phyloP scores from a whole-genome alignment of 1,139 yeast genomes.

The Diutina ranongensis region DNA sequence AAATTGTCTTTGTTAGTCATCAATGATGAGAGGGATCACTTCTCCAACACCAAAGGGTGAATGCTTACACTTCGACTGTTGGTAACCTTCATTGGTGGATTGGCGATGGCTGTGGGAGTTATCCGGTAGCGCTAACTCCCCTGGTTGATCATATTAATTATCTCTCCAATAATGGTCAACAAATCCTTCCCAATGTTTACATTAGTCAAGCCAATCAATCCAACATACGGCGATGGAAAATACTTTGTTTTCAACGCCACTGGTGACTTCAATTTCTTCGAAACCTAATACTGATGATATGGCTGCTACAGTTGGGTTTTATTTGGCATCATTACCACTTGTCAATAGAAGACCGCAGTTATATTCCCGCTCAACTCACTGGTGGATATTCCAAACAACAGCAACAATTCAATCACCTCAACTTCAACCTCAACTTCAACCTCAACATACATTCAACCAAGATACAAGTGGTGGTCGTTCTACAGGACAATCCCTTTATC shows the following conservation, averaged over 20 bases:
- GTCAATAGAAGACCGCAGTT: slow-evolving; percentile 1
- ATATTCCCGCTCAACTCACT: slow-evolving; percentile 2
- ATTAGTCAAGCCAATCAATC: too few relatives aligned
- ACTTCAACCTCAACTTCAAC: slow-evolving; percentile 2
- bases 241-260: neutral
- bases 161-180: slow-evolving; percentile 35
- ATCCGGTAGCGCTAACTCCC: slow-evolving; percentile 63
- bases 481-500: neutral
- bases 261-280: neutral
- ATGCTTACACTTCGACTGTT: too few relatives aligned
- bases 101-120: too few relatives aligned
- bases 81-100: too few relatives aligned
- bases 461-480: neutral
- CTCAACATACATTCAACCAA: neutral
- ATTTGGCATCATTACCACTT: neutral
- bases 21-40: too few relatives aligned
- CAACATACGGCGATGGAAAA: neutral
- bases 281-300: neutral
- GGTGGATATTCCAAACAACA: neutral
- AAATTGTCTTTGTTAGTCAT: too few relatives aligned
- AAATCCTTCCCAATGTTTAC: slow-evolving; percentile 49
- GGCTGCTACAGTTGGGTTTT: neutral
- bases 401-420: too few relatives aligned
- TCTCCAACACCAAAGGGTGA: too few relatives aligned
- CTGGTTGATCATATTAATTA: slow-evolving; percentile 68